A percentile compares a stretch with the other conserved stretches of the same genome.
These are phyloP conservation scores for Salix arbutifolia DNA, from an alignment of 345 rosid species.

Conservation along the genomic window DNA sequence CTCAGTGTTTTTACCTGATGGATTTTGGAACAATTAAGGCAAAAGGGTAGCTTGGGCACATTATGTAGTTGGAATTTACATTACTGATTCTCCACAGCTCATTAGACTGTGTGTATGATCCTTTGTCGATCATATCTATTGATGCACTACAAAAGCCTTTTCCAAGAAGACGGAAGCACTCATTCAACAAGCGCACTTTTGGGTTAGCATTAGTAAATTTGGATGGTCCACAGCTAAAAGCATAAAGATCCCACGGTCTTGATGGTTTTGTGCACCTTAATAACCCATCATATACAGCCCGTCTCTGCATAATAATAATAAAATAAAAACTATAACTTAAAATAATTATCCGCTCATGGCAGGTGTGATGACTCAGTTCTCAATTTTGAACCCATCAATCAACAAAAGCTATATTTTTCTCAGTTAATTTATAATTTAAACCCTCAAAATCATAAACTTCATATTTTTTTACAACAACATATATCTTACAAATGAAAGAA, in stretches of 20 bases:
- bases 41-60: slow-evolving; percentile 87
- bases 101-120: slow-evolving; percentile 65
- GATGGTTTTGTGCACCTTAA: slow-evolving; percentile 55
- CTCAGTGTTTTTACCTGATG: slow-evolving; percentile 50
- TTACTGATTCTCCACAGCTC: slow-evolving; percentile 84
- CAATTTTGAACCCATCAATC: neutral
- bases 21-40: slow-evolving; percentile 82
- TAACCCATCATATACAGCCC: slow-evolving; percentile 58
- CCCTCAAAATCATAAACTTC: neutral
- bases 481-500: neutral
- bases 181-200: slow-evolving; percentile 80
- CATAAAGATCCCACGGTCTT: slow-evolving; percentile 78
- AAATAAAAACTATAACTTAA: neutral
- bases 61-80: slow-evolving; percentile 55
- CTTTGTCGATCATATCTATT: slow-evolving; percentile 58
- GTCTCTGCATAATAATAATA: slow-evolving; percentile 50
- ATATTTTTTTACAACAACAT: neutral
- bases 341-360: neutral
- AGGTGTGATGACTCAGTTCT: neutral
- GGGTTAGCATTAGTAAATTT: slow-evolving; percentile 62
- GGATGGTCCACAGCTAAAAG: slow-evolving; percentile 75
- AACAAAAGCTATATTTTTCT: neutral
- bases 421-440: neutral
- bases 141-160: slow-evolving; percentile 54
- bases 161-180: slow-evolving; percentile 89